A percentile compares a stretch with the other conserved stretches of the same genome.
These are phyloP conservation scores for Pseudocercospora macadamiae DNA, from an alignment of 2,329 filamentous ascomycete species.

Conservation along the genomic window DNA sequence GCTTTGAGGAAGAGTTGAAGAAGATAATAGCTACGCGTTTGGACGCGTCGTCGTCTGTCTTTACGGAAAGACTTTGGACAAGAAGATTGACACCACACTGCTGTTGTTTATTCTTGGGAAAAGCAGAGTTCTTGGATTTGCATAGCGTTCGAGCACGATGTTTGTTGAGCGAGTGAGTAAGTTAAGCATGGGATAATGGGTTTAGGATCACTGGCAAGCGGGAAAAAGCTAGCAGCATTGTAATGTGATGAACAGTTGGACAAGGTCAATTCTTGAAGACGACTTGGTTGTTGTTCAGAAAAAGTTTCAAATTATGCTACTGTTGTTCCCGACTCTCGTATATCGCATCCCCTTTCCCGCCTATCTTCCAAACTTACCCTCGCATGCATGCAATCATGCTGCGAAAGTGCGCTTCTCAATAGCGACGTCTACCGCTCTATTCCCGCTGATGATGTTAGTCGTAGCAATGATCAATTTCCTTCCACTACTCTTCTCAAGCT, in stretches of 20 bases:
- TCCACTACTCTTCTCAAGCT: conserved; percentile 64
- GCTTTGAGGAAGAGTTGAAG: conserved; percentile 27
- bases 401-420: conserved; percentile 37
- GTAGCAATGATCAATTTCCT: conserved; percentile 90
- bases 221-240: not conserved
- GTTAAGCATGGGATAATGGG: not conserved
- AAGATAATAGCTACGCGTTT: not conserved
- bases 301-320: not conserved
- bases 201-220: not conserved
- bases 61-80: too few species aligned
- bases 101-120: not conserved
- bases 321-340: too few species aligned
- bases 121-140: conserved; percentile 3
- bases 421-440: conserved; percentile 77
- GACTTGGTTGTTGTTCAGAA: not conserved
- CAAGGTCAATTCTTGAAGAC: not conserved
- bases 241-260: not conserved
- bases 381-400: not conserved
- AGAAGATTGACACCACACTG: too few species aligned
- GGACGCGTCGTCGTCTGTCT: too few species aligned
- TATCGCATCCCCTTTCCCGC: not conserved
- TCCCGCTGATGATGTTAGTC: conserved; percentile 87
- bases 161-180: conserved; percentile 6
- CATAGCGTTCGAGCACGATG: conserved; percentile 15
- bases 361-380: not conserved